Evolutionary conservation across 2,329 filamentous ascomycete genomes (phyloP), one percentile per base, ranked within the genome.

Genomic region (Venturia aucupariae): DNA sequence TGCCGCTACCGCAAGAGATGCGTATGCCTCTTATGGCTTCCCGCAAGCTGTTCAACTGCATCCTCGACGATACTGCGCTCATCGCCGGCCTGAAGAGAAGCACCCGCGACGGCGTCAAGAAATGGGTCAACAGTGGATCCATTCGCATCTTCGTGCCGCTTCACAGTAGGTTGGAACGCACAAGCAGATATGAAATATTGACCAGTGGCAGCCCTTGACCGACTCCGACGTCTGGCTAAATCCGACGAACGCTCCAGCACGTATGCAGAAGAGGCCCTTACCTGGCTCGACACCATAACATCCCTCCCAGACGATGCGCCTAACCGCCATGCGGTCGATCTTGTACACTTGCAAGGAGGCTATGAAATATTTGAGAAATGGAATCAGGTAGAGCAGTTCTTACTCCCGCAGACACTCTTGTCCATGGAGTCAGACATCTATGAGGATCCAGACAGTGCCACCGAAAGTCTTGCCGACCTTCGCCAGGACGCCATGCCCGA

Each of bases 21-120:
- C 30, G 27, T 15, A 57, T 35, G 51, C 54, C 39, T 39, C 8
- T 39, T n/a, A 46, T 65, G 64, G 70, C 72, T 32, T 66, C 68
- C 15, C 76, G 78, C 68, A 81, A 80, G 73, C 70, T 81, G 65
- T 81, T 82, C 76, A 81, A 81, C 73, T 81, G 79, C 71, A 81
- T 81, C 67, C 78, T 81, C 68, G 80, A 82, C 69, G 80, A 81
- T 68, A 79, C 77, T 24, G 79, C 80, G 39, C 70, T 82, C 67
- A 75, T 81, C 64, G 78, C 78, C 48, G 79, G 80, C 65, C 78
- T 80, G 60, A 81, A 80, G 74, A 78, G 76, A 70, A 79, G 77
- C 71, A 81, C 79, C 64, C 74, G 79, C 67, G 80, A 82, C 69
- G 79, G 79, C 62, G 79, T 82, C 67, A 74, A 78, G 70, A 80